Base-by-base conservation (phyloP, 495 filamentous ascomycete species). In the Aspergillus nidulans region DNA sequence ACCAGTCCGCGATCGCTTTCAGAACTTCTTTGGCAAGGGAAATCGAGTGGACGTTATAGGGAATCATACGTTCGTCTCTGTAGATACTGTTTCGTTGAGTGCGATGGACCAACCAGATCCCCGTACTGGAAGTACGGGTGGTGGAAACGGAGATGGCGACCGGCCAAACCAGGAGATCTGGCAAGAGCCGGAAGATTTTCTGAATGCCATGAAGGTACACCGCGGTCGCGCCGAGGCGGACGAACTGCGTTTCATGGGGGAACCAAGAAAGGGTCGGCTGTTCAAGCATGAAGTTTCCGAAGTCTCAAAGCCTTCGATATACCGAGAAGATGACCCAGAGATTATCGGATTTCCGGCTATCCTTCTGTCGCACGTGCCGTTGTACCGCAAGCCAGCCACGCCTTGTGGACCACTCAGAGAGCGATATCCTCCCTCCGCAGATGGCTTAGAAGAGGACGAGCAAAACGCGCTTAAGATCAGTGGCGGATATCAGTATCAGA, bases 401-500 rank as follows among this genome's bases (percentile, higher is more conserved):
- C 90, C 91, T 1, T 97, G 95, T 65, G 92, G 95, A 2, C 91
- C 94, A n/a, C 77, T 88, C 39, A 81, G 92, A 34, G 92, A 97
- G 68, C 86, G 77, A 28, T 87, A 80, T 68, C 90, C 90, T 2
- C 90, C 88, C 0, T 76, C 87, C 1, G 79, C 78, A 2, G 76
- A 83, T 3, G 81, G 80, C 0, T 70, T 86, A 52, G 67, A 83
- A 51, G 80, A 86, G 7, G 91, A 96, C 61, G 79, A 89, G 55
- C 79, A 79, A 16, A 92, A 92, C 63, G 81, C 92, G 12, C 86
- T 99, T 58, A 75, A 72, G 8, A 80, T 97, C 20, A 72, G 75
- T 1, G 73, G 74, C 4, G 95, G 95, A 16, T 96, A 95, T 69
- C 95, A 97, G 66, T 99, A 99, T 67, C 92, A 97, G 67, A 99